Evolutionary conservation across 192 early-diverging fungal genomes (phyloP).

Genomic region (Backusella westeae): DNA sequence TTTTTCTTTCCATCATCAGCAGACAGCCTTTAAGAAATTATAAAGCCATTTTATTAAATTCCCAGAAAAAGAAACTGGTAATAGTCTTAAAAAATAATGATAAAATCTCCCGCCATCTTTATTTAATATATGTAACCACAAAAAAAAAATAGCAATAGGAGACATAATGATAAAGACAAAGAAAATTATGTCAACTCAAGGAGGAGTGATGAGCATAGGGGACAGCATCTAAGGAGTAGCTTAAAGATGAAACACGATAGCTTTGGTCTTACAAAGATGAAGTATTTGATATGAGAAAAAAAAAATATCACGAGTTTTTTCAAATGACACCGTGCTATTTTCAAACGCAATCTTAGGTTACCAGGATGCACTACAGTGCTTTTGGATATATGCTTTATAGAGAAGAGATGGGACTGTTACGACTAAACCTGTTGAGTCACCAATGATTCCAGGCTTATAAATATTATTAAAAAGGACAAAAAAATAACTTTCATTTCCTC

Average conservation of each 20-base stretch:
- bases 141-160: neutral
- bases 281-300: neutral
- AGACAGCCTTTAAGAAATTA: neutral
- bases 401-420: neutral
- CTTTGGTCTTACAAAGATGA: conserved; percentile 7
- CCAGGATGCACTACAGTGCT: neutral
- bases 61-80: neutral
- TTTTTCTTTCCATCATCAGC: conserved; percentile 3
- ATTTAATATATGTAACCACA: neutral
- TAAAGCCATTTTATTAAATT: neutral
- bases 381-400: neutral
- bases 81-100: neutral
- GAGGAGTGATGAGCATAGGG: neutral
- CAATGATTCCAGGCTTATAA: neutral
- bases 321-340: conserved; percentile 4
- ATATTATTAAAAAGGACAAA: neutral
- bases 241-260: neutral
- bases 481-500: neutral
- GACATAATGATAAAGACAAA: neutral
- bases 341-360: conserved; percentile 6
- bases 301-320: conserved; percentile 2
- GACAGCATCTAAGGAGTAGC: neutral
- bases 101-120: neutral
- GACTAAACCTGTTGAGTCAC: neutral
- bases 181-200: neutral